Evolutionary conservation across 345 rosid genomes (phyloP), one percentile per base, ranked within the genome.

Genomic region (Bretschneidera sinensis): DNA sequence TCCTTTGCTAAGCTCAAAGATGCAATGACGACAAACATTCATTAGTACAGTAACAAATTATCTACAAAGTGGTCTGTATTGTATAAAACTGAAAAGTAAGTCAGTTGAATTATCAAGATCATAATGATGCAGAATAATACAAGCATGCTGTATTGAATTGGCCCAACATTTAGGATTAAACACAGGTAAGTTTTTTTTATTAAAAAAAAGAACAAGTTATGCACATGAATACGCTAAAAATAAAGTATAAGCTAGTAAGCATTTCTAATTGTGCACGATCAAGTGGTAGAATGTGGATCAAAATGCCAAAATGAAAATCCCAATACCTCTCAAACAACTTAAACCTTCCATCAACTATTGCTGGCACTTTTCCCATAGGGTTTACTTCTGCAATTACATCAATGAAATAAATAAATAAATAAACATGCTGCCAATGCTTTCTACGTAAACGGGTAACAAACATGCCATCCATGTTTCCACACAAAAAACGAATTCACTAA

Each of bases 291-390:
- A 4, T 1, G 10, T 39, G 15, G 10, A 39, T 39, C 5, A 28
- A 28, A 28, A n/a, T n/a, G n/a, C n/a, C 33, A 28, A 28, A 28
- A 28, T 5, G 45, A 39, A 50, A 24, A 13, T 23, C 17, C 0
- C 54, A 54, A 24, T 74, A 89, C 98, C 98, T 92, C 80, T 92
- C 98, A 53, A 79, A 92, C 48, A 89, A 83, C 80, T 79, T 83
- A 71, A 89, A 76, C 45, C 81, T 79, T 54, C 92, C 98, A 73
- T 92, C 96, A 61, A 82, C 77, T 45, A 89, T 82, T 39, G 85
- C 84, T 1, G 97, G 98, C 57, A 92, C 84, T 60, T 80, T 68
- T 48, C 66, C 53, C 84, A 85, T 64, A 17, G 96, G 92, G 56
- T 92, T 92, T 56, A 89, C 66, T 22, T 76, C 96, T 89, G 86